phyloP scores from a whole-genome alignment of 805 yeast genomes.

The Candida endomychidarum region DNA sequence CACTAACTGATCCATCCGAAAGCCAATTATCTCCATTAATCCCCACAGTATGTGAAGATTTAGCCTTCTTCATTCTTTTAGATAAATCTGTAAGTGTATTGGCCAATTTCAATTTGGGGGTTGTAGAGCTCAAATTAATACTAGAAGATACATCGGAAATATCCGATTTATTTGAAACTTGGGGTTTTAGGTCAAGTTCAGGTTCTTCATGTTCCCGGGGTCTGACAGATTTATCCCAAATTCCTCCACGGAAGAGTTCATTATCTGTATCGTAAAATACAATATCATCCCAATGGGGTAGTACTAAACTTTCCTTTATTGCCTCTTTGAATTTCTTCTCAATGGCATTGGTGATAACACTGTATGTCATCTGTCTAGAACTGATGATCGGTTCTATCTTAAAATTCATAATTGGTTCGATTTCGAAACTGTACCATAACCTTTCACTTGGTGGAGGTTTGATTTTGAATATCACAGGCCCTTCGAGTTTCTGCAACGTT shows the following conservation, averaged over 20 bases:
- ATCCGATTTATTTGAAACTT: conserved; percentile 8
- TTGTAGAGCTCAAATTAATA: not conserved
- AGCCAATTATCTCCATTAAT: conserved; percentile 25
- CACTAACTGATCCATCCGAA: conserved; percentile 27
- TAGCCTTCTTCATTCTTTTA: conserved; percentile 24
- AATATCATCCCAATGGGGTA: conserved; percentile 88
- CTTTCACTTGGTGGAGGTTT: conserved; percentile 92
- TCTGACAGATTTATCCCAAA: conserved; percentile 63
- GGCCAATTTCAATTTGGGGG: conserved; percentile 18
- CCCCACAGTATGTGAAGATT: conserved; percentile 23
- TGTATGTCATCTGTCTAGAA: conserved; percentile 74
- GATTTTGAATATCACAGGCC: conserved; percentile 64
- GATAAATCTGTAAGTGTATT: conserved; percentile 27
- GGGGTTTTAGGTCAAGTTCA: conserved; percentile 6
- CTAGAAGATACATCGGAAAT: conserved; percentile 2
- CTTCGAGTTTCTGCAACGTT: conserved; percentile 65
- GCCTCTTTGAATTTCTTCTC: conserved; percentile 78
- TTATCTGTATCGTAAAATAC: conserved; percentile 62
- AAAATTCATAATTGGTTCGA: conserved; percentile 73
- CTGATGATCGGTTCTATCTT: conserved; percentile 90
- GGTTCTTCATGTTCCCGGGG: not conserved
- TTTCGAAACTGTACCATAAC: conserved; percentile 85
- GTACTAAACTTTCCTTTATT: conserved; percentile 73
- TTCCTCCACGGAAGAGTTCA: conserved; percentile 87
- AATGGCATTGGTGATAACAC: conserved; percentile 75